Conservation (phyloP, 179 eudicot species). For the Vitellaria paradoxa region DNA sequence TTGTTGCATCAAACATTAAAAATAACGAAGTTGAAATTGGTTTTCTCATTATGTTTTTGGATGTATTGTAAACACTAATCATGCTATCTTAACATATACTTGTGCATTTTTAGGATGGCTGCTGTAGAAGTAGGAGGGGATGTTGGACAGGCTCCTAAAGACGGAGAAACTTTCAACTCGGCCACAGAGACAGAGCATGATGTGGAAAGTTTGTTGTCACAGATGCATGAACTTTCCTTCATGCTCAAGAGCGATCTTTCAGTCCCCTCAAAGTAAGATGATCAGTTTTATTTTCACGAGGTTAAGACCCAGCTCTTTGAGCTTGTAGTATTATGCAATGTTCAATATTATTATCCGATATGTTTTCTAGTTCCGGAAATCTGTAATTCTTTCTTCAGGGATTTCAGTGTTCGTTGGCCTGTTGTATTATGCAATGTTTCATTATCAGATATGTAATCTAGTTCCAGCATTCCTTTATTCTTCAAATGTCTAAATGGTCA, state of each 20-base stretch:
- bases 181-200: constrained; percentile 11
- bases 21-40: not conserved
- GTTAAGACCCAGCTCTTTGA: not conserved
- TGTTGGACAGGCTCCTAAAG: constrained; percentile 14
- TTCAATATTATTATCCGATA: not conserved
- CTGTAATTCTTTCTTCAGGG: not conserved
- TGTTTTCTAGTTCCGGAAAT: not conserved
- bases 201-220: constrained; percentile 41
- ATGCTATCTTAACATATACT: not conserved
- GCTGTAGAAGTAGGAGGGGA: constrained; percentile 23
- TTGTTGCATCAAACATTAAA: not conserved
- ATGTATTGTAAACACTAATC: not conserved
- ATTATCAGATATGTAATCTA: too few species aligned
- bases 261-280: constrained; percentile 26
- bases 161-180: constrained; percentile 20
- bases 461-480: too few species aligned
- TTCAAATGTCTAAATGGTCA: too few species aligned
- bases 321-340: not conserved
- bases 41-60: not conserved
- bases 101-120: constrained; percentile 29
- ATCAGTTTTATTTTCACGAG: not conserved
- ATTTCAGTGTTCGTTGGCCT: constrained; percentile 2
- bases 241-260: constrained; percentile 57
- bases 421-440: not conserved
- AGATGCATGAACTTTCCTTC: constrained; percentile 69